Conservation (phyloP, 2,329 filamentous ascomycete genomes). For the Botryosphaeria agaves region DNA sequence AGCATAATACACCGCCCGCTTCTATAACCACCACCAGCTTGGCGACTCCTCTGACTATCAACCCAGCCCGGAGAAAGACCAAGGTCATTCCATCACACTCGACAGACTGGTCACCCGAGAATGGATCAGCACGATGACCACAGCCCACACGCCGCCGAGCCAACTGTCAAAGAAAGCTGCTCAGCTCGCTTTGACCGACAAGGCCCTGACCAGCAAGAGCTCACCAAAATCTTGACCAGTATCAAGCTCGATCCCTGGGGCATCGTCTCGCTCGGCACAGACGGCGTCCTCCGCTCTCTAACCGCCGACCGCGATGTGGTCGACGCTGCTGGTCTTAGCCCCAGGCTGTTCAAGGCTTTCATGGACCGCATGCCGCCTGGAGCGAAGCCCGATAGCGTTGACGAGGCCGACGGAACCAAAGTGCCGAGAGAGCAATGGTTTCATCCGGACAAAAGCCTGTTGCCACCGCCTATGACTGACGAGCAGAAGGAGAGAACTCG, state of each 20-base stretch:
- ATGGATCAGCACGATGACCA: background rate
- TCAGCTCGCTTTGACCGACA: background rate
- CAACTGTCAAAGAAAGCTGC: background rate
- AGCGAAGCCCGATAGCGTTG: background rate
- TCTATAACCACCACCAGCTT: background rate
- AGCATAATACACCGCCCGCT: background rate
- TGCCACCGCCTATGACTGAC: background rate
- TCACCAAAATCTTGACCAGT: background rate
- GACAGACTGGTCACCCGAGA: background rate
- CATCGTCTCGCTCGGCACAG: background rate
- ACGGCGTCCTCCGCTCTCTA: background rate
- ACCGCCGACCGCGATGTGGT: background rate
- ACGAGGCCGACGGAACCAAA: background rate
- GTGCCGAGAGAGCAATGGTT: background rate
- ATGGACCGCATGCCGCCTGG: background rate
- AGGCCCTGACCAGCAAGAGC: background rate
- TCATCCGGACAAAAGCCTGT: background rate
- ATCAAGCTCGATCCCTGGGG: background rate
- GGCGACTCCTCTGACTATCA: background rate
- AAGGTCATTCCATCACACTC: background rate
- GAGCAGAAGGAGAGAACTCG: background rate
- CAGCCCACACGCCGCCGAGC: background rate
- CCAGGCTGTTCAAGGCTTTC: background rate
- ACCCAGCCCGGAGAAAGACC: background rate
- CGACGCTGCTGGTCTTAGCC: background rate